These are phyloP conservation scores for Beauveria medogensis DNA, from an alignment of 2,329 filamentous ascomycete species.

Conservation along the genomic window DNA sequence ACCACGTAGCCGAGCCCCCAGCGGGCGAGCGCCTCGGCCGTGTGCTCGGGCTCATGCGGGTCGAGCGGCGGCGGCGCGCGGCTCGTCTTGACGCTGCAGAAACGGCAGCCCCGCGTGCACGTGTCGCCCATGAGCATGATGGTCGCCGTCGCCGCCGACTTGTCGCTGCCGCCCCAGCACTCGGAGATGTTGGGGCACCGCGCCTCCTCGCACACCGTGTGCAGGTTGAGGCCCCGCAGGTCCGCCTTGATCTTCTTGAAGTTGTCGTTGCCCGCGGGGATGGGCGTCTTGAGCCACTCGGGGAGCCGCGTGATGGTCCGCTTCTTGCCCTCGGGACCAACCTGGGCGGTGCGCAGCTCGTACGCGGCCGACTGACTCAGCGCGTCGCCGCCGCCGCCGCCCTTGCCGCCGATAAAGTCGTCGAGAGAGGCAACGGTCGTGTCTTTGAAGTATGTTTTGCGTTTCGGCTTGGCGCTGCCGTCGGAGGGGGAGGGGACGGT, in stretches of 20 bases:
- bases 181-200: conserved; percentile 96
- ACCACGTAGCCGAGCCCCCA: conserved; percentile 98
- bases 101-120: conserved; percentile 90
- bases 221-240: conserved; percentile 76
- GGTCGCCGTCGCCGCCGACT: conserved; percentile 86
- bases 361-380: conserved; percentile 48
- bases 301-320: conserved; percentile 68
- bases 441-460: conserved; percentile 52
- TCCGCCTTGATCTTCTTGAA: conserved; percentile 95
- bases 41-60: conserved; percentile 93
- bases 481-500: conserved; percentile 33
- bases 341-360: conserved; percentile 53
- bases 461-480: conserved; percentile 21
- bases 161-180: conserved; percentile 90
- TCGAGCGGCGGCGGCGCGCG: conserved; percentile 71
- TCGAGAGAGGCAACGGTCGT: conserved; percentile 47
- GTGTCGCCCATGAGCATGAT: conserved; percentile 99
- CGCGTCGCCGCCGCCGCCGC: conserved; percentile 21
- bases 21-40: conserved; percentile 80
- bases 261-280: conserved; percentile 71
- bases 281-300: conserved; percentile 92
- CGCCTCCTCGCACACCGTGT: conserved; percentile 97
- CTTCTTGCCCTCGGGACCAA: conserved; percentile 55
- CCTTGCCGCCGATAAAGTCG: conserved; percentile 42
- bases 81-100: conserved; percentile 93